Evolutionary conservation across 768 basidiomycete species (phyloP).

Genomic region (Rhodosporidiobolus sp.): DNA sequence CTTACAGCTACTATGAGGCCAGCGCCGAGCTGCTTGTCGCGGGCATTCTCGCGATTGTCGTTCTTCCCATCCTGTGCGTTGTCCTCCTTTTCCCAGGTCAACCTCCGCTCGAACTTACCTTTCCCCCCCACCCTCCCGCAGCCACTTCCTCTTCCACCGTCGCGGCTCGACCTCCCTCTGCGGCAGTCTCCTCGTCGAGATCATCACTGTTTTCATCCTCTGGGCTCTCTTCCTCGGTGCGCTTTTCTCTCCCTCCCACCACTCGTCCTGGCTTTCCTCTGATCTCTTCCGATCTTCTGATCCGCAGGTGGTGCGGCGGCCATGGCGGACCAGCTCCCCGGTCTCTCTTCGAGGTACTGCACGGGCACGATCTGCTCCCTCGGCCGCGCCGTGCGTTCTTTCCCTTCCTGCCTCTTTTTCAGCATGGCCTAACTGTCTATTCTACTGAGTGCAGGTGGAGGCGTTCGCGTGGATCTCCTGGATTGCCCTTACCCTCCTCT

Average conservation of each 20-base stretch:
- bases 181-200: slow-evolving; percentile 7
- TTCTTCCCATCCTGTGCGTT: slow-evolving; percentile 9
- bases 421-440: too few relatives aligned
- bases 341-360: not conserved
- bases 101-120: not conserved
- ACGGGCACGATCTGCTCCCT: not conserved
- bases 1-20: not conserved
- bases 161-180: not conserved
- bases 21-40: slow-evolving; percentile 13
- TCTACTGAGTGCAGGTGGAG: too few relatives aligned
- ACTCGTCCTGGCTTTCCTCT: too few relatives aligned
- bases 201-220: slow-evolving; percentile 15
- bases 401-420: too few relatives aligned
- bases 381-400: too few relatives aligned
- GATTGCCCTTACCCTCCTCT: slow-evolving; percentile 16
- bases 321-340: slow-evolving; percentile 7
- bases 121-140: not conserved
- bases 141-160: slow-evolving; percentile 27
- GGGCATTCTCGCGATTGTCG: not conserved
- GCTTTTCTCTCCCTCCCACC: not conserved
- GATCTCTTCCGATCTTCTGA: not conserved
- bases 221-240: slow-evolving; percentile 24
- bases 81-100: too few relatives aligned
- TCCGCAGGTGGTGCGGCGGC: slow-evolving; percentile 9
- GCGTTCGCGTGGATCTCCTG: slow-evolving; percentile 34